These are phyloP conservation scores for Conticribra weissflogii DNA, from an alignment of 108 stramenopile species.

Conservation along the genomic window DNA sequence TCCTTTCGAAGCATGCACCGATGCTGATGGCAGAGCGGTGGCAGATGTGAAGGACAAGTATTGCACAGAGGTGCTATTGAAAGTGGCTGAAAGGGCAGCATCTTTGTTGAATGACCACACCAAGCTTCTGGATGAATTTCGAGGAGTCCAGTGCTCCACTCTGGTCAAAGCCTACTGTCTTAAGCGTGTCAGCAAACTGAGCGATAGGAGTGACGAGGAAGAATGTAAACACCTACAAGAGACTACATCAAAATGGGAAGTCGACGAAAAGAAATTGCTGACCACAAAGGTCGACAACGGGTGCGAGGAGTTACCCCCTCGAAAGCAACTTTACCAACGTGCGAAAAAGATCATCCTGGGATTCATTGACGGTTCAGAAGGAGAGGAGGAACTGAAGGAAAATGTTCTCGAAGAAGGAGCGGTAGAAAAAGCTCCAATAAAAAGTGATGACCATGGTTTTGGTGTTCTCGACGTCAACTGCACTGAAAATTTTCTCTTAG, in stretches of 20 bases:
- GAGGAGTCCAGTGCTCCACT: background rate
- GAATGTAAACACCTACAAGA: background rate
- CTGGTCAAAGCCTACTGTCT: conserved; percentile 31
- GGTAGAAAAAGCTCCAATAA: background rate
- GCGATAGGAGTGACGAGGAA: conserved; percentile 2
- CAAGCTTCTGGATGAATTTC: conserved; percentile 36
- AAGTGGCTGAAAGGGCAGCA: conserved; percentile 60
- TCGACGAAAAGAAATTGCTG: conserved; percentile 31
- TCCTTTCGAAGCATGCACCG: conserved; percentile 57
- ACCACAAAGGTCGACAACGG: conserved; percentile 22
- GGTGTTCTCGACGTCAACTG: conserved; percentile 65
- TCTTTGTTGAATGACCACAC: conserved; percentile 50
- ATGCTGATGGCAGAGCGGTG: conserved; percentile 3
- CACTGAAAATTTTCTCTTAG: conserved; percentile 61
- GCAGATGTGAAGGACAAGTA: conserved; percentile 19
- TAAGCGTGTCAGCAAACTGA: background rate
- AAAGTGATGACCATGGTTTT: conserved; percentile 47
- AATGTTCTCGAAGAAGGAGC: conserved; percentile 21
- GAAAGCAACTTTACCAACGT: conserved; percentile 72
- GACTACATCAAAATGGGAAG: conserved; percentile 5
- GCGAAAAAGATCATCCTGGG: conserved; percentile 61
- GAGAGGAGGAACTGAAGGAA: conserved; percentile 23
- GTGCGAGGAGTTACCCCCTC: conserved; percentile 65
- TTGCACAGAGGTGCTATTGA: conserved; percentile 33
- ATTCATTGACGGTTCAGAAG: conserved; percentile 20